Evolutionary conservation across 1,284 basidiomycete genomes (phyloP), one percentile per base, ranked within the genome.

Genomic region (Ceratobasidium sp.): DNA sequence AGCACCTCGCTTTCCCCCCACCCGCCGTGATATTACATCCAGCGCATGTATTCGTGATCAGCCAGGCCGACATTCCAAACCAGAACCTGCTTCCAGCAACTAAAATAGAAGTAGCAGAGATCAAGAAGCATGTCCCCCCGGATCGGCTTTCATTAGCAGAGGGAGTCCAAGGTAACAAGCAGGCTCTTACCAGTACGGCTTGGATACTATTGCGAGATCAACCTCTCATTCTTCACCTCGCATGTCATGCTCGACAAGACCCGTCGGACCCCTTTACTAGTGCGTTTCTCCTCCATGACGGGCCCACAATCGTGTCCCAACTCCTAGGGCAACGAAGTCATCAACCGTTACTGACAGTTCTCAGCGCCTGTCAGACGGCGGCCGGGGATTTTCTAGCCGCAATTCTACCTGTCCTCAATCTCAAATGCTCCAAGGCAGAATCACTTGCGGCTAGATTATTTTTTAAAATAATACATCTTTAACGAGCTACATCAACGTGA

Each of bases 171-270:
- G 55, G 55, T 6, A 43, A 42, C 38, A 57, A 29, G 29, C 15
- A 17, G 17, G 45, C 38, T 29, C n/a, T 57, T 15, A 42, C 29
- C 15, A 42, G 38, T 40, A 27, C 38, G 13, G 7, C 40, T 40
- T 57, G 55, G 55, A 3, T 43, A n/a, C 35, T 42, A 10, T 57
- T 40, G 7, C 55, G 22, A 27, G 38, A 57, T 22, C 17, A 27
- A 15, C 55, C 55, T 0, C 35, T 57, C 10, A 40, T 57, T 27
- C 38, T 68, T 8, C 65, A 69, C 29, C 22, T 58, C 25, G 52
- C 67, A 2, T 69, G 67, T 31, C 67, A 69, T 29, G 67, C 52
- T 0, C 3, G 15, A 6, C 67, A 69, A n/a, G 22, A 69, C 40
- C 40, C 15, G 1, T 12, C 8, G 2, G 54, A 69, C 2, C 67